Conservation (phyloP, 2,329 filamentous ascomycete species). For the Sporothrix globosa region DNA sequence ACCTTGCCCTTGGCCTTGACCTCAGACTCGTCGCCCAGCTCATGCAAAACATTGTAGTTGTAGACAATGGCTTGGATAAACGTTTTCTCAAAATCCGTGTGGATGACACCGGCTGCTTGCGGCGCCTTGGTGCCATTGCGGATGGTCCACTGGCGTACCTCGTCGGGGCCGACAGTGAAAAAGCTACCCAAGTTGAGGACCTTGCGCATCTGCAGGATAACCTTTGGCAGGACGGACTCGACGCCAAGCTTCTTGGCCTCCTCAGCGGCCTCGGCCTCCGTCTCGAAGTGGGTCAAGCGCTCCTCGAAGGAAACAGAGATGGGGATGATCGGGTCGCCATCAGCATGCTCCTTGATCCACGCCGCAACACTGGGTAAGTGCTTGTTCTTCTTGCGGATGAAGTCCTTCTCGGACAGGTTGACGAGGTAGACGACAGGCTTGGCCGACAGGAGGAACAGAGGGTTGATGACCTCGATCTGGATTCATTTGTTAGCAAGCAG, state of each 20-base stretch:
- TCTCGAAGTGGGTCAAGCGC: slow-evolving; percentile 78
- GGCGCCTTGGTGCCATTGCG: slow-evolving; percentile 96
- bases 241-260: slow-evolving; percentile 88
- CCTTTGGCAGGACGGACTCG: slow-evolving; percentile 88
- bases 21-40: slow-evolving; percentile 83
- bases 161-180: slow-evolving; percentile 94
- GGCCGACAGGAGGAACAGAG: slow-evolving; percentile 88
- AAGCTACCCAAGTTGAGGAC: slow-evolving; percentile 88
- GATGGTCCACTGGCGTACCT: slow-evolving; percentile 98
- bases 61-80: slow-evolving; percentile 97
- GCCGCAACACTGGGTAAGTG: slow-evolving; percentile 89
- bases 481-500: slow-evolving; percentile 19
- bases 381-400: slow-evolving; percentile 99
- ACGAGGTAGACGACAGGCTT: slow-evolving; percentile 97
- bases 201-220: slow-evolving; percentile 91
- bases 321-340: slow-evolving; percentile 87
- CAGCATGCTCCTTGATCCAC: slow-evolving; percentile 91
- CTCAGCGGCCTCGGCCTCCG: slow-evolving; percentile 74
- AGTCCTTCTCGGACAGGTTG: slow-evolving; percentile 96
- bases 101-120: slow-evolving; percentile 95
- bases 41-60: slow-evolving; percentile 80
- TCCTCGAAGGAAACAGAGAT: slow-evolving; percentile 94
- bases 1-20: slow-evolving; percentile 92
- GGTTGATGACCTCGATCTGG: slow-evolving; percentile 96
- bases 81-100: slow-evolving; percentile 98